Evolutionary conservation across 805 yeast species (phyloP).

Genomic region (Hanseniaspora nectarophila): DNA sequence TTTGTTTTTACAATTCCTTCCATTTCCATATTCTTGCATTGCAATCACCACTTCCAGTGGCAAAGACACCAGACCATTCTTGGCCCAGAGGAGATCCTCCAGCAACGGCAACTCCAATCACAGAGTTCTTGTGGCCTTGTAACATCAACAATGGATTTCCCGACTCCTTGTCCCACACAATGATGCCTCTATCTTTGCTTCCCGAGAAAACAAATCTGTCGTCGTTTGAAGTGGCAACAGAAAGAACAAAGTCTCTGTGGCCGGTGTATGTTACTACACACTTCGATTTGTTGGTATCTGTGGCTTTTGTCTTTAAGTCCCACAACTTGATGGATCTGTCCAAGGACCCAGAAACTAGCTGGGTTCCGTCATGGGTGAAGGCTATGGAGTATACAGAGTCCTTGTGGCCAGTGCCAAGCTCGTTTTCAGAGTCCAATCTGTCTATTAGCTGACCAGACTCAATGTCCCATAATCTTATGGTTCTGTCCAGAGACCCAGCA

Average conservation of each 20-base stretch:
- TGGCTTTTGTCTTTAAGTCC: conserved; percentile 51
- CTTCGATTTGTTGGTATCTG: conserved; percentile 30
- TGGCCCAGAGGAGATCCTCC: conserved; percentile 54
- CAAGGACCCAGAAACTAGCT: conserved; percentile 86
- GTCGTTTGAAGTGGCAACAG: conserved; percentile 89
- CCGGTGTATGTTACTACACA: conserved; percentile 92
- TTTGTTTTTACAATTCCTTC: conserved; percentile 26
- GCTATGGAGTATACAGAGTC: conserved; percentile 93
- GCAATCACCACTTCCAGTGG: conserved; percentile 96
- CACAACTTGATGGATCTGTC: conserved; percentile 93
- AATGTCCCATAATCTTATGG: conserved; percentile 95
- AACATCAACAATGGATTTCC: conserved; percentile 91
- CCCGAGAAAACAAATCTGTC: conserved; percentile 85
- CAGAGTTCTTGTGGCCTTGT: conserved; percentile 94
- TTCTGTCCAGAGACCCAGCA: conserved; percentile 90
- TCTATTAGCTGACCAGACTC: conserved; percentile 84
- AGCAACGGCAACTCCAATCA: conserved; percentile 84
- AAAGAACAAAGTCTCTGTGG: conserved; percentile 88
- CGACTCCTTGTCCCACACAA: conserved; percentile 86
- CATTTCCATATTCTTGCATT: conserved; percentile 95
- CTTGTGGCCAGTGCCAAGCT: conserved; percentile 83
- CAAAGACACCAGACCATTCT: conserved; percentile 65
- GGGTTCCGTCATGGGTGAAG: conserved; percentile 80
- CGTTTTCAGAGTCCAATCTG: conserved; percentile 79
- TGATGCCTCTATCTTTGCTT: conserved; percentile 92